Percentiles rank a stretch among this genome's conserved stretches.
phyloP scores from a whole-genome alignment of 495 filamentous ascomycete genomes.

The Chaetomidium leptoderma region DNA sequence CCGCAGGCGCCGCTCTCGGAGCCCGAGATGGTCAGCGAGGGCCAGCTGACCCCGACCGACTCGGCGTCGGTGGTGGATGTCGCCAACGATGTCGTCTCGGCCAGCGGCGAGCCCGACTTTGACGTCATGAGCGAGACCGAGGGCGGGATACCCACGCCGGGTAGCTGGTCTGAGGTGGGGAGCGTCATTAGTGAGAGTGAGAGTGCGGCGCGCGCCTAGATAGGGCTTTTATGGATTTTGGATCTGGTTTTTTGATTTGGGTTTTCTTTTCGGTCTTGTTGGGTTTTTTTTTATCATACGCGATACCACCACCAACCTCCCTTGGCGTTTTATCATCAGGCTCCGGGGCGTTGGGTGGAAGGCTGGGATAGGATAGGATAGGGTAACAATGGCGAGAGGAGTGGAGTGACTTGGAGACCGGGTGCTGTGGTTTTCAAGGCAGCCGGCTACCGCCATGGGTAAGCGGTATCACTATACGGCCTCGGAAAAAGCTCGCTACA shows the following conservation, averaged over 20 bases:
- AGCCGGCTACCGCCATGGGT: too few species aligned
- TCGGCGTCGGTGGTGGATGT: conserved; percentile 44
- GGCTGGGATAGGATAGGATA: background rate
- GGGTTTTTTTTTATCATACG: background rate
- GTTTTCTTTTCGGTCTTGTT: background rate
- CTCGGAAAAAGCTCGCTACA: too few species aligned
- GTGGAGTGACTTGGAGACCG: too few species aligned
- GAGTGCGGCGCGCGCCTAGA: conserved; percentile 32
- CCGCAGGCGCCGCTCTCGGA: conserved; percentile 39
- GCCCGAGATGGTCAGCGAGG: conserved; percentile 42
- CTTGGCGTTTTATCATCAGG: conserved; percentile 5
- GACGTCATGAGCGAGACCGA: conserved; percentile 66
- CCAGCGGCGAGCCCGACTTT: conserved; percentile 33
- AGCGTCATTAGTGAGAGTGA: conserved; percentile 63
- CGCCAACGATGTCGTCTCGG: conserved; percentile 22
- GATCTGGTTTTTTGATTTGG: background rate
- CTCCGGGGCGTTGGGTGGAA: background rate
- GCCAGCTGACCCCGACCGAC: conserved; percentile 50
- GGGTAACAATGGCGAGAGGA: background rate
- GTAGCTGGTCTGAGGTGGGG: conserved; percentile 74
- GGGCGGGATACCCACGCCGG: conserved; percentile 58
- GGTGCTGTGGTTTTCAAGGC: background rate
- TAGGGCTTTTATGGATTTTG: background rate
- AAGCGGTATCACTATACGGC: too few species aligned
- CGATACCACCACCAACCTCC: background rate